Percentiles rank a stretch among this genome's conserved stretches.
Conservation (phyloP, 768 basidiomycete genomes). For the Rhodotorula toruloides region DNA sequence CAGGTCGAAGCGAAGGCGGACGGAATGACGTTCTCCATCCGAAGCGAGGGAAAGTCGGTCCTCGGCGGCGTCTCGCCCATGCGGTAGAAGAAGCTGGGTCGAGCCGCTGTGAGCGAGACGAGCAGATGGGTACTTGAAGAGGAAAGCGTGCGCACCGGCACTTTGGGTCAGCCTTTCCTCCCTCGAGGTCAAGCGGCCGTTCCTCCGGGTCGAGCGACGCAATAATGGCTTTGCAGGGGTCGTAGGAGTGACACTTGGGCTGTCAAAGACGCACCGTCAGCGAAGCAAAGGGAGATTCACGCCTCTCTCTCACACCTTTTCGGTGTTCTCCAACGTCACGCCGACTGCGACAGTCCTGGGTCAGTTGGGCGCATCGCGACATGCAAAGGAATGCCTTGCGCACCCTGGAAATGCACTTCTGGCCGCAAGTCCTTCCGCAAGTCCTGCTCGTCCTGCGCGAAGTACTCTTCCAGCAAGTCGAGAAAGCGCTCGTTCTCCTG, state of each 20-base stretch:
- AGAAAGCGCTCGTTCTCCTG: conserved; percentile 75
- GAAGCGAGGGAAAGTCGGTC: conserved; percentile 62
- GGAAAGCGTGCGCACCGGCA: conserved; percentile 57
- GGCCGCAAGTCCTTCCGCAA: conserved; percentile 74
- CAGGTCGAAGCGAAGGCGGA: conserved; percentile 61
- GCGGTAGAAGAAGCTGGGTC: conserved; percentile 44
- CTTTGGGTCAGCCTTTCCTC: conserved; percentile 75
- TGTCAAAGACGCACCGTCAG: not conserved
- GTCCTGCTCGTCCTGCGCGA: conserved; percentile 61
- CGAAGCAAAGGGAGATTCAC: conserved; percentile 48
- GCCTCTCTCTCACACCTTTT: too few relatives aligned
- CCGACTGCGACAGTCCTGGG: too few relatives aligned
- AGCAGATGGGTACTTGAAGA: not conserved
- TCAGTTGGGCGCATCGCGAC: too few relatives aligned
- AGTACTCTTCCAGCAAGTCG: conserved; percentile 90
- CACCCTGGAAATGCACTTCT: conserved; percentile 73
- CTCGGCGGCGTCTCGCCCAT: conserved; percentile 47
- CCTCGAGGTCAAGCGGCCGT: conserved; percentile 66
- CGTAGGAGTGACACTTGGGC: conserved; percentile 54
- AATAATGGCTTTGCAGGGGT: conserved; percentile 76
- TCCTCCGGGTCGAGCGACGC: conserved; percentile 67
- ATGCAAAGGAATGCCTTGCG: conserved; percentile 24
- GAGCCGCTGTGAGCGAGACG: not conserved
- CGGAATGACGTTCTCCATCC: conserved; percentile 78
- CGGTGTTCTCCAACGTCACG: conserved; percentile 92